phyloP scores from a whole-genome alignment of 2,329 filamentous ascomycete species.

The Cyphellophora europaea region DNA sequence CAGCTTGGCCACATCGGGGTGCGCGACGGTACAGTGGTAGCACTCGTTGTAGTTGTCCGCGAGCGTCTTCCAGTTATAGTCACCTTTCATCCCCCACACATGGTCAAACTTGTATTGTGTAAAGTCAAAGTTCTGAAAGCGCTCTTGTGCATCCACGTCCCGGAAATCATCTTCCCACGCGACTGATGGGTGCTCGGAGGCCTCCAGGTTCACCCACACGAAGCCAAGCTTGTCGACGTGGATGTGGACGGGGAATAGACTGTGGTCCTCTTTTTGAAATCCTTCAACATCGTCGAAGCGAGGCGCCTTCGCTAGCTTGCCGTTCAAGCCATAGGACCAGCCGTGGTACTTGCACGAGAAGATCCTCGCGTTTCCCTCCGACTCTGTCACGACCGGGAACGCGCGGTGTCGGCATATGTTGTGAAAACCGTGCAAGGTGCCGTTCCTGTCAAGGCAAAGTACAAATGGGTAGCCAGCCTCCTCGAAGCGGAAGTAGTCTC shows the following conservation, averaged over 20 bases:
- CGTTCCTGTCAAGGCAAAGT: constrained; percentile 33
- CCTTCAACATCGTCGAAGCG: constrained; percentile 47
- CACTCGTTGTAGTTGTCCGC: constrained; percentile 55
- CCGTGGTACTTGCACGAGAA: constrained; percentile 55
- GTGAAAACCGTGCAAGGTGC: constrained; percentile 48
- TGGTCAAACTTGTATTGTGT: constrained; percentile 50
- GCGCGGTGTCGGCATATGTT: constrained; percentile 56
- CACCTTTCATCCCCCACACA: constrained; percentile 46
- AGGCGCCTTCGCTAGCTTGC: constrained; percentile 52
- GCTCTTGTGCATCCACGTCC: constrained; percentile 36
- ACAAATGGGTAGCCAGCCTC: constrained; percentile 45
- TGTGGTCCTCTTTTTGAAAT: constrained; percentile 49
- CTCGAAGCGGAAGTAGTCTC: constrained; percentile 24
- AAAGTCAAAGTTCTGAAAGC: constrained; percentile 39
- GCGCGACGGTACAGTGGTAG: constrained; percentile 47
- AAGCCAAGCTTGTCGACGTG: constrained; percentile 14
- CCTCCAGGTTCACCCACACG: constrained; percentile 18
- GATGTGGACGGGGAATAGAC: constrained; percentile 33
- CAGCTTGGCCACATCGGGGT: constrained; percentile 44
- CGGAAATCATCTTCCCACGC: constrained; percentile 45
- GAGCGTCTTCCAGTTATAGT: constrained; percentile 53
- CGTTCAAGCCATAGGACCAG: constrained; percentile 52
- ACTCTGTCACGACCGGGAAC: constrained; percentile 38
- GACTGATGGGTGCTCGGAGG: constrained; percentile 24
- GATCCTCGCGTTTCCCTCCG: constrained; percentile 25